Base-by-base conservation (phyloP, 1,284 basidiomycete species). In the Rhodotorula sp. region DNA sequence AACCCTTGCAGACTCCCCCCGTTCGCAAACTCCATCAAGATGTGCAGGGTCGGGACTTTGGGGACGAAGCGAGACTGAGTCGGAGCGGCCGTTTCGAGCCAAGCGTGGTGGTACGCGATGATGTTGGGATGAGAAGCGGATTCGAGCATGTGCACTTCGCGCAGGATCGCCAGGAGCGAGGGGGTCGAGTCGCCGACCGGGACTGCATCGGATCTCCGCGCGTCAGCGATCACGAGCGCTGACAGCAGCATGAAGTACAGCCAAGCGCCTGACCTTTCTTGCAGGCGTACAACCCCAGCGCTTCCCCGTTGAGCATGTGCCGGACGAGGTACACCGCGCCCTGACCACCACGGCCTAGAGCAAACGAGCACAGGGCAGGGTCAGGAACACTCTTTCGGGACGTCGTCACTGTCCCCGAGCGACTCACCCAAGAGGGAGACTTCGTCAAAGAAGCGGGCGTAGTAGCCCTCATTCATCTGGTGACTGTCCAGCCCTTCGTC, bases 131-230 rank as follows among this genome's bases (percentile, higher is more conserved):
- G 79, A 21, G 75, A 70, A 12, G 78, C 64, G 1, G 71, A 61
- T 31, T 79, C 78, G 61, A 79, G 76, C 8, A 77, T 73, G 51
- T 78, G 78, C 18, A 79, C 76, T 62, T 79, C 79, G 23, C 73
- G 73, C 15, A 79, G 70, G 26, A 75, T 66, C 18, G 54, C 57
- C 12, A 76, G 69, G n/a, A 73, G 69, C 15, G 70, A 71, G 5
- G 58, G 63, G 0, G 74, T 67, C 23, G 76, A 76, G 49, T 76
- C 69, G 43, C 76, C 76, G 12, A 77, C 72, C 3, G 74, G 52
- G 64, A 78, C 69, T 75, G 65, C 7, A 26, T 15, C 34, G 34
- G 18, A 20, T 12, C 20, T 2, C 1, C 26, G 20, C 12, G 3
- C 5, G 8, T n/a, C 8, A 29, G 29, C 29, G 29, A 29, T 29